Percentiles rank a stretch among this genome's conserved stretches.
Evolutionary conservation across 208 protist species (phyloP).

Genomic region (Trypanosoma theileri): DNA sequence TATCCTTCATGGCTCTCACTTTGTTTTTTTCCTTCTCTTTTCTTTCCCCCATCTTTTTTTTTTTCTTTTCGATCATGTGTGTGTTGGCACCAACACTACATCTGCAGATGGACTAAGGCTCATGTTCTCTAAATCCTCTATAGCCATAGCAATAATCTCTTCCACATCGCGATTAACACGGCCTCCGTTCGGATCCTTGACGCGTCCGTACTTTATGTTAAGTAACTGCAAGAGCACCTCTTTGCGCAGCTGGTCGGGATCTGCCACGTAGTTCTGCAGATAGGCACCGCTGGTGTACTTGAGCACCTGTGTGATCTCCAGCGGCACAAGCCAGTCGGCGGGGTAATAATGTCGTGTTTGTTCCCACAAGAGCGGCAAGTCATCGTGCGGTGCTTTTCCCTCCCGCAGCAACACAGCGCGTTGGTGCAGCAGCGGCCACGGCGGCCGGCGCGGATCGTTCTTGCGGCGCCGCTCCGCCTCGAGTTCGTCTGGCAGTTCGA

Average conservation of each 20-base stretch:
- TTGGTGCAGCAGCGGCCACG: slow-evolving; percentile 86
- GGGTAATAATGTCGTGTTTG: slow-evolving; percentile 86
- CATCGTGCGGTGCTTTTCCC: slow-evolving; percentile 67
- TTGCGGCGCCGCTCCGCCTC: slow-evolving; percentile 58
- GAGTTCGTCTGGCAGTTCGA: slow-evolving; percentile 72
- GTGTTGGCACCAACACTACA: slow-evolving; percentile 58
- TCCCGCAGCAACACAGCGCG: slow-evolving; percentile 78
- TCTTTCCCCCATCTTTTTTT: slow-evolving; percentile 7
- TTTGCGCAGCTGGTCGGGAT: slow-evolving; percentile 80
- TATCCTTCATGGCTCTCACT: background rate
- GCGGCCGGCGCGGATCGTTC: slow-evolving; percentile 76
- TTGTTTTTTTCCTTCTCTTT: background rate
- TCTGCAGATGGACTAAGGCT: slow-evolving; percentile 53
- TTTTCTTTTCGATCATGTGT: slow-evolving; percentile 42
- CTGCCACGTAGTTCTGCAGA: slow-evolving; percentile 78
- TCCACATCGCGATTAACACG: slow-evolving; percentile 79
- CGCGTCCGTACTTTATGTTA: slow-evolving; percentile 78
- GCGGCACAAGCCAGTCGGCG: slow-evolving; percentile 79
- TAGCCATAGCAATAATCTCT: slow-evolving; percentile 83
- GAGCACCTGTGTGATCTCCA: slow-evolving; percentile 83
- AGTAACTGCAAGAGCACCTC: slow-evolving; percentile 82
- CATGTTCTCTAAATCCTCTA: slow-evolving; percentile 79
- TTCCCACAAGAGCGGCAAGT: slow-evolving; percentile 80
- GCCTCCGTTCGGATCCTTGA: slow-evolving; percentile 58
- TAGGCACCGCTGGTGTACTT: slow-evolving; percentile 82